Percentiles rank a stretch among this genome's conserved stretches.
Conservation (phyloP, 129 eudicot genomes). For the Lactuca saligna region DNA sequence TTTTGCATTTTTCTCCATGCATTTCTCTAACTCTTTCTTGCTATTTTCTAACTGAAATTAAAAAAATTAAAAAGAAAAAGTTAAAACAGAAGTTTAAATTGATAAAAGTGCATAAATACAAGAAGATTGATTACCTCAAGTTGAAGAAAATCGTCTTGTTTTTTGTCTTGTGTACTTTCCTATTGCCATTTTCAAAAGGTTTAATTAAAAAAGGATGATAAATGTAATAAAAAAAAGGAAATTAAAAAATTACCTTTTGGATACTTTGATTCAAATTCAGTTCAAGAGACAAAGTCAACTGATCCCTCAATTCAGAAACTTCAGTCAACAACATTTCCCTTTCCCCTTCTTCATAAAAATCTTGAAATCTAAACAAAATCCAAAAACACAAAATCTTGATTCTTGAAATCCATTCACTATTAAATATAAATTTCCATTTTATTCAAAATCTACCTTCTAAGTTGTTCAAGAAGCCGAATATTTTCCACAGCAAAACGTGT, state of each 20-base stretch:
- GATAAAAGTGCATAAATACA: not conserved
- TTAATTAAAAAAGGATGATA: not conserved
- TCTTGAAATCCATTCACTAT: not conserved
- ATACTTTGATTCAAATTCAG: constrained; percentile 36
- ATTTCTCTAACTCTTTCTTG: constrained; percentile 49
- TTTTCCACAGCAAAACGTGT: constrained; percentile 91
- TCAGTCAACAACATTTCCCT: constrained; percentile 71
- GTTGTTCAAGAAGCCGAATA: constrained; percentile 77
- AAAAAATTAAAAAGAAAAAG: constrained; percentile 8
- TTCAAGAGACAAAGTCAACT: constrained; percentile 53
- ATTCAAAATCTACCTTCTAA: constrained; percentile 47
- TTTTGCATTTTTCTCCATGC: constrained; percentile 54
- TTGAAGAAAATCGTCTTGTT: constrained; percentile 40
- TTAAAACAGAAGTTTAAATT: not conserved
- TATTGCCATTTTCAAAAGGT: constrained; percentile 31
- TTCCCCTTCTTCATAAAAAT: constrained; percentile 88
- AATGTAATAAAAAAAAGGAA: not conserved
- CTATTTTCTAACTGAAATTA: constrained; percentile 48
- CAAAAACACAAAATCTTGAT: constrained; percentile 12
- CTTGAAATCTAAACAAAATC: constrained; percentile 53
- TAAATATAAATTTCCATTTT: not conserved
- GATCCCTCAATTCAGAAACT: constrained; percentile 78
- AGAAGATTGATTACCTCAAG: constrained; percentile 48
- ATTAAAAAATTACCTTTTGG: constrained; percentile 34
- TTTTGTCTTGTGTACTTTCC: constrained; percentile 40